Evolutionary conservation across 2,329 filamentous ascomycete genomes (phyloP), one percentile per base, ranked within the genome.

Genomic region (Helotiales sp.): DNA sequence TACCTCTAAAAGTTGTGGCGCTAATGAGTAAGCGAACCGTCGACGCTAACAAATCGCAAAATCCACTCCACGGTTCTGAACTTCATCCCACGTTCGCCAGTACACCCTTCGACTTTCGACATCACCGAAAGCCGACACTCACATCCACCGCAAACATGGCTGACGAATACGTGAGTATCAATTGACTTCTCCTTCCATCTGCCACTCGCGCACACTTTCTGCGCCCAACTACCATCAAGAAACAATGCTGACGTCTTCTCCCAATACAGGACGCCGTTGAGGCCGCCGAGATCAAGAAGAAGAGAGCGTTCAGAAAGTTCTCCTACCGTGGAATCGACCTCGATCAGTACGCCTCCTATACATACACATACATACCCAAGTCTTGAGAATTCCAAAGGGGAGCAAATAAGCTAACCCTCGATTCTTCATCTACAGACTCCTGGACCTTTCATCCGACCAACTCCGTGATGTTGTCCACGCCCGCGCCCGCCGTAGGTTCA

Each of bases 231-330:
- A n/a, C n/a, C 4, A 7, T 26, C 45, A 68, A 47, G 47, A 67
- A 60, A 20, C 45, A 66, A 57, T 59, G 67, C 80, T 84, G 75
- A 82, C 74, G 70, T 71, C 72, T 72, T 71, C 68, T 37, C 61
- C 54, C 63, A 37, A 17, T 15, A 75, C 78, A 97, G 93, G 95
- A 97, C 87, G 91, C 94, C 83, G 93, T 96, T 88, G 93, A 96
- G 89, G 95, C 95, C 85, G 95, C 93, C 82, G 96, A 97, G 92
- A 87, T 99, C 85, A 99, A 98, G 93, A 97, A 93, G 89, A 97
- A 91, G 88, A 97, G 96, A 95, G 87, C 93, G 79, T 97, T 98
- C 92, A 92, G 93, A 87, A 99, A 98, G 91, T 99, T 98, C 84
- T 96, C 94, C 78, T 99, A 97, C 93, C 93, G 96, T 82, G 96